Percentiles rank a stretch among this genome's conserved stretches.
phyloP scores from a whole-genome alignment of 345 rosid genomes.

The Bruguiera gymnorhiza region DNA sequence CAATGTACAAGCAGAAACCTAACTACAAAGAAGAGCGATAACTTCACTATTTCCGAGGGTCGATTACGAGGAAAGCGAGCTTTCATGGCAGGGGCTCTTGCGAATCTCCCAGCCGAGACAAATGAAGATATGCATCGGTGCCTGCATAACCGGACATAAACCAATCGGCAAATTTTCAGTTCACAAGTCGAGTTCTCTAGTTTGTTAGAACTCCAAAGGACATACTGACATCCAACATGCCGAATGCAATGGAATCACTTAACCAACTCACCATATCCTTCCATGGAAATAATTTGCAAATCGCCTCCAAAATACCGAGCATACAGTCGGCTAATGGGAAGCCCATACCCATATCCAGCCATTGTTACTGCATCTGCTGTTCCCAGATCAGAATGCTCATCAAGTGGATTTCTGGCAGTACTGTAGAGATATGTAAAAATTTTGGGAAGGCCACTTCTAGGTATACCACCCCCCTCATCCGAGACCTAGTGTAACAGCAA shows the following conservation, averaged over 20 bases:
- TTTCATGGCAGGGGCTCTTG: constrained; percentile 72
- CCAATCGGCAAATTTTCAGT: neutral
- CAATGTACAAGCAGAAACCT: too few relatives aligned
- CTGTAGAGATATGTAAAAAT: constrained; percentile 96
- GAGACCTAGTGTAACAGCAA: constrained; percentile 53
- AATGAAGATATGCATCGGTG: constrained; percentile 78
- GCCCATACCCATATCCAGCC: constrained; percentile 98
- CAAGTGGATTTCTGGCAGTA: constrained; percentile 86
- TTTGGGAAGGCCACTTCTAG: constrained; percentile 94
- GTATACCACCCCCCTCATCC: constrained; percentile 98
- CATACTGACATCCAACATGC: neutral
- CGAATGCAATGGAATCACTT: neutral
- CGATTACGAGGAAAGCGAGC: neutral
- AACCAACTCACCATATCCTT: constrained; percentile 91
- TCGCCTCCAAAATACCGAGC: constrained; percentile 97
- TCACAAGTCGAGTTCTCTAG: neutral
- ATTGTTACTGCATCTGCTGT: constrained; percentile 64
- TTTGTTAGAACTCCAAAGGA: neutral
- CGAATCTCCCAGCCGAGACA: constrained; percentile 62
- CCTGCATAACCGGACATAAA: constrained; percentile 39
- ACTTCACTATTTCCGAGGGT: neutral
- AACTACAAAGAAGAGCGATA: too few relatives aligned
- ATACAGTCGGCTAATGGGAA: constrained; percentile 92
- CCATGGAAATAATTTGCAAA: constrained; percentile 92
- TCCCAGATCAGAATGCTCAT: constrained; percentile 58